Evolutionary conservation across 805 yeast genomes (phyloP).

Genomic region (Saccharomycopsis guyanensis): DNA sequence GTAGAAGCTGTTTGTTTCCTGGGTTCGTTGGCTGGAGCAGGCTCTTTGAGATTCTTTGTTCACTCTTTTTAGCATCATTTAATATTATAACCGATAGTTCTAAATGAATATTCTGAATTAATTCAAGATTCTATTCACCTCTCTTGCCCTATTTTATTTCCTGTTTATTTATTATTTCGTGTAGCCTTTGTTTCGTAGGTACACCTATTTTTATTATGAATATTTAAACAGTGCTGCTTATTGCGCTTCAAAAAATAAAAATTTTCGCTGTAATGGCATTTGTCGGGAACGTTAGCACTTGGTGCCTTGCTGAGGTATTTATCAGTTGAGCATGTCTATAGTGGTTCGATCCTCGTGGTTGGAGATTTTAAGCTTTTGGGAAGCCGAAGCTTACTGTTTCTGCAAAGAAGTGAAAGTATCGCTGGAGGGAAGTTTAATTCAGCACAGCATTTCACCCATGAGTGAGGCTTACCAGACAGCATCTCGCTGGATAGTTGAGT

Average conservation of each 20-base stretch:
- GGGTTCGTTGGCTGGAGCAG: too few relatives aligned
- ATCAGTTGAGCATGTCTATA: constrained; percentile 21
- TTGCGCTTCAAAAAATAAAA: not conserved
- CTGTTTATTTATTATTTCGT: too few relatives aligned
- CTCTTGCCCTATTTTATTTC: too few relatives aligned
- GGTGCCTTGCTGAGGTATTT: constrained; percentile 15
- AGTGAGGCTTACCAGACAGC: constrained; percentile 21
- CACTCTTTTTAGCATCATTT: too few relatives aligned
- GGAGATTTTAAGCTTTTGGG: constrained; percentile 15
- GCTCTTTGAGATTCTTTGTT: too few relatives aligned
- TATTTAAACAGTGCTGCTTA: too few relatives aligned
- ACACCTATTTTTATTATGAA: too few relatives aligned
- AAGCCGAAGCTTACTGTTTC: constrained; percentile 9
- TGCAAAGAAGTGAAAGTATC: constrained; percentile 18
- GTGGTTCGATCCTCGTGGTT: constrained; percentile 22
- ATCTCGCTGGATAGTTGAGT: constrained; percentile 19
- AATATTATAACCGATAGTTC: too few relatives aligned
- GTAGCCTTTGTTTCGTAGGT: too few relatives aligned
- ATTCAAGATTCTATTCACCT: too few relatives aligned
- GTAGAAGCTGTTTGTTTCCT: too few relatives aligned
- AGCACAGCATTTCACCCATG: constrained; percentile 21
- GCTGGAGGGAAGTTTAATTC: constrained; percentile 22
- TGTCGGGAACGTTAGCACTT: constrained; percentile 18
- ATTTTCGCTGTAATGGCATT: constrained; percentile 20
- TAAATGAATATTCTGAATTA: too few relatives aligned